Conservation (phyloP, 2,329 filamentous ascomycete genomes). For the Zasmidium angulare region DNA sequence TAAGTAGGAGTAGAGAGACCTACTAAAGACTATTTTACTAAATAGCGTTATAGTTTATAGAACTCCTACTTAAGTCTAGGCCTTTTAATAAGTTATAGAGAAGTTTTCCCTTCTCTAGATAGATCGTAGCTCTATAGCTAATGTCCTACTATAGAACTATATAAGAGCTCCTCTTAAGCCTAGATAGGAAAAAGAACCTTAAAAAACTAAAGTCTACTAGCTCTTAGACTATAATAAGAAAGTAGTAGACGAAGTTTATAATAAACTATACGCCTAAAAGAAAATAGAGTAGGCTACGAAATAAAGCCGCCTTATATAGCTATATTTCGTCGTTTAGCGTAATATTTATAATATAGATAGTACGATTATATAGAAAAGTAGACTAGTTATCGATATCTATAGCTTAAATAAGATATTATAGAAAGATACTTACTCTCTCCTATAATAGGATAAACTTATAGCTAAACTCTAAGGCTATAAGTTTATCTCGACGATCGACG, state of each 20-base stretch:
- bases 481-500: background rate
- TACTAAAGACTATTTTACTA: background rate
- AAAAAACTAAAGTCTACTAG: background rate
- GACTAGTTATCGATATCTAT: background rate
- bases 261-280: too few relatives aligned
- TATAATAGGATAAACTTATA: background rate
- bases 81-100: background rate
- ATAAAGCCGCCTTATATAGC: background rate
- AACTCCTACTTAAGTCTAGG: background rate
- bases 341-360: background rate
- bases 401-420: constrained; percentile 12
- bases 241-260: background rate
- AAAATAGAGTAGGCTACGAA: background rate
- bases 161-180: background rate
- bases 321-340: constrained; percentile 3
- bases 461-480: background rate
- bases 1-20: background rate
- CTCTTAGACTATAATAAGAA: background rate
- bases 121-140: background rate
- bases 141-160: background rate
- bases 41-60: background rate
- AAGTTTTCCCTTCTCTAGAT: background rate
- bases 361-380: too few relatives aligned
- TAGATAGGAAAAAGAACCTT: background rate
- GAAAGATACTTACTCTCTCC: constrained; percentile 4